A percentile compares a stretch with the other conserved stretches of the same genome.
Evolutionary conservation across 768 basidiomycete species (phyloP).

Genomic region (Suillus spraguei): DNA sequence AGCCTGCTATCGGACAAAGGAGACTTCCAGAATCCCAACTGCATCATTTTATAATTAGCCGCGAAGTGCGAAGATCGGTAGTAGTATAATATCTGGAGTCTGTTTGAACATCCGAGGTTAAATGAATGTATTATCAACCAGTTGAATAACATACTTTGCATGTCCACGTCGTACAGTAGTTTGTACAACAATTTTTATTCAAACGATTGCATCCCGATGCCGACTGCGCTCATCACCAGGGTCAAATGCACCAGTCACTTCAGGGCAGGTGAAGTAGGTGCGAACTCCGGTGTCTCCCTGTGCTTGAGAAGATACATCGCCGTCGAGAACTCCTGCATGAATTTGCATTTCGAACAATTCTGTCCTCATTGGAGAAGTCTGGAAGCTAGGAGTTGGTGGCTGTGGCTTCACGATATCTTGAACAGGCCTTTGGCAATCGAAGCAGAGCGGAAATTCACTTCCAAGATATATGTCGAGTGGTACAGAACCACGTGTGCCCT

Average conservation of each 20-base stretch:
- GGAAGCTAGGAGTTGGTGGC: background rate
- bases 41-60: background rate
- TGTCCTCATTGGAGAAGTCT: background rate
- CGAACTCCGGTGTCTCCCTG: background rate
- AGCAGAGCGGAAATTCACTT: background rate
- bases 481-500: slow-evolving; percentile 9
- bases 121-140: background rate
- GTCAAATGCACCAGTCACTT: background rate
- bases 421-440: background rate
- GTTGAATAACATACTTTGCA: background rate
- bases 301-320: background rate
- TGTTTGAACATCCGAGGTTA: background rate
- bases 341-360: background rate
- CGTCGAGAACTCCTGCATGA: background rate
- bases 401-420: background rate
- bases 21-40: background rate
- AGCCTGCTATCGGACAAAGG: background rate
- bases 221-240: background rate
- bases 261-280: too few relatives aligned
- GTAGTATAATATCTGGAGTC: background rate
- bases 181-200: background rate
- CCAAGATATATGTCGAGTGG: background rate
- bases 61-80: background rate
- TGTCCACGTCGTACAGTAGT: background rate
- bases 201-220: background rate